Evolutionary conservation across 345 rosid species (phyloP).

Genomic region (Linum usitatissimum): DNA sequence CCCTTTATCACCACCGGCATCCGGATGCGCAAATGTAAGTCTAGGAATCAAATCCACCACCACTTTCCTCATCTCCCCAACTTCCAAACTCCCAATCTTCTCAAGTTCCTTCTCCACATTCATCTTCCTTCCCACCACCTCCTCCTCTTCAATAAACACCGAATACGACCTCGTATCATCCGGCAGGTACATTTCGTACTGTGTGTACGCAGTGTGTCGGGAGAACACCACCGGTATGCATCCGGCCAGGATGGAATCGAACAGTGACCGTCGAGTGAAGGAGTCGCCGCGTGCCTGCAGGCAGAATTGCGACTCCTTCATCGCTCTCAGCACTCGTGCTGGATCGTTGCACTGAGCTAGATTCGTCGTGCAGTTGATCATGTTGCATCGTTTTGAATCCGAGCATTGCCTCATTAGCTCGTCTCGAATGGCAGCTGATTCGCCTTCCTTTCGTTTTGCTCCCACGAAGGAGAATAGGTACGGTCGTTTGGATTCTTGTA

Average conservation of each 20-base stretch:
- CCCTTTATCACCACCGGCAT: not conserved
- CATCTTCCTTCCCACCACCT: not conserved
- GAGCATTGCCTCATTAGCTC: conserved; percentile 41
- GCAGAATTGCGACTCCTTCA: conserved; percentile 40
- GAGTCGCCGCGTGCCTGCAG: conserved; percentile 56
- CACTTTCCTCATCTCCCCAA: not conserved
- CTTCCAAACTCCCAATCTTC: conserved; percentile 19
- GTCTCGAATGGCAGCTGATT: conserved; percentile 37
- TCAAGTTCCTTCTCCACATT: conserved; percentile 28
- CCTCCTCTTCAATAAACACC: conserved; percentile 25
- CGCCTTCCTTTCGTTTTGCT: conserved; percentile 31
- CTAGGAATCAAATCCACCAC: conserved; percentile 1
- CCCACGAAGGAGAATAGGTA: conserved; percentile 48
- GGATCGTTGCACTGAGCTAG: conserved; percentile 35
- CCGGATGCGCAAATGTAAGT: not conserved
- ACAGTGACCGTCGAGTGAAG: conserved; percentile 42
- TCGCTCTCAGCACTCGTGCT: conserved; percentile 17
- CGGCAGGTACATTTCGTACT: conserved; percentile 45
- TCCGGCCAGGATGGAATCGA: conserved; percentile 41
- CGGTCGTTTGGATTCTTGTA: conserved; percentile 22
- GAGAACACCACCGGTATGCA: conserved; percentile 59
- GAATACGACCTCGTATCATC: conserved; percentile 23
- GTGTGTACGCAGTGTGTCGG: conserved; percentile 50
- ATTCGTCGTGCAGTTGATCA: conserved; percentile 23
- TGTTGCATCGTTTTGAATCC: conserved; percentile 29